Conservation (phyloP, 225 moss, liverwort and hornwort species). For the Sphagnum tenellum region DNA sequence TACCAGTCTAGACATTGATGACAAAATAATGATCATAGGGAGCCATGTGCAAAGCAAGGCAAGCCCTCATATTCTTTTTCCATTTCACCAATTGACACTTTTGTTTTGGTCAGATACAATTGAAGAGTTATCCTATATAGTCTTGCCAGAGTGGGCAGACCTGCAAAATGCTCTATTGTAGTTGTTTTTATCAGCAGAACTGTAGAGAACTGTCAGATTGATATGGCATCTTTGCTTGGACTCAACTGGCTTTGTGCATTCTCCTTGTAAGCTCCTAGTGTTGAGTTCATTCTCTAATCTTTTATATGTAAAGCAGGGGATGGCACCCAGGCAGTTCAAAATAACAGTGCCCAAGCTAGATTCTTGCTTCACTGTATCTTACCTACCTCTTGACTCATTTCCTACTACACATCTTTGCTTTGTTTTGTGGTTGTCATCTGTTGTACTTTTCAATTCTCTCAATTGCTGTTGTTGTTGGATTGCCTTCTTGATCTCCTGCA, state of each 20-base stretch:
- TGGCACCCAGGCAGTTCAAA: slow-evolving; percentile 57
- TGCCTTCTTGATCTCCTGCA: too few relatives aligned
- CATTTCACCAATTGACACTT: not conserved
- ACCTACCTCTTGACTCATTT: not conserved
- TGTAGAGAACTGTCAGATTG: too few relatives aligned
- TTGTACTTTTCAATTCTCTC: not conserved
- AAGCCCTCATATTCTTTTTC: slow-evolving; percentile 5
- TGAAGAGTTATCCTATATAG: not conserved
- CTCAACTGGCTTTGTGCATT: not conserved
- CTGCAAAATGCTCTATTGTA: not conserved
- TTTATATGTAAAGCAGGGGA: slow-evolving; percentile 29
- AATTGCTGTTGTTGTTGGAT: not conserved
- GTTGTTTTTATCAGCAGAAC: too few relatives aligned
- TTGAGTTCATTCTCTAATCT: not conserved
- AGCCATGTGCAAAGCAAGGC: slow-evolving; percentile 58
- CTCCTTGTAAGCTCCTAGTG: not conserved
- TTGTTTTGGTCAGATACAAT: too few relatives aligned
- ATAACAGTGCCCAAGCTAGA: slow-evolving; percentile 70
- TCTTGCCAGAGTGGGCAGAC: not conserved
- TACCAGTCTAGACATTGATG: slow-evolving; percentile 67
- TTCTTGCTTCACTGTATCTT: slow-evolving; percentile 67
- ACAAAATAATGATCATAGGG: slow-evolving; percentile 58
- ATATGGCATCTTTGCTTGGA: too few relatives aligned
- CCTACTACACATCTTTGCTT: not conserved
- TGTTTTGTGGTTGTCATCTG: not conserved